Evolutionary conservation across 108 stramenopile genomes (phyloP), one percentile per base, ranked within the genome.

Genomic region (Stephanodiscus triporus): DNA sequence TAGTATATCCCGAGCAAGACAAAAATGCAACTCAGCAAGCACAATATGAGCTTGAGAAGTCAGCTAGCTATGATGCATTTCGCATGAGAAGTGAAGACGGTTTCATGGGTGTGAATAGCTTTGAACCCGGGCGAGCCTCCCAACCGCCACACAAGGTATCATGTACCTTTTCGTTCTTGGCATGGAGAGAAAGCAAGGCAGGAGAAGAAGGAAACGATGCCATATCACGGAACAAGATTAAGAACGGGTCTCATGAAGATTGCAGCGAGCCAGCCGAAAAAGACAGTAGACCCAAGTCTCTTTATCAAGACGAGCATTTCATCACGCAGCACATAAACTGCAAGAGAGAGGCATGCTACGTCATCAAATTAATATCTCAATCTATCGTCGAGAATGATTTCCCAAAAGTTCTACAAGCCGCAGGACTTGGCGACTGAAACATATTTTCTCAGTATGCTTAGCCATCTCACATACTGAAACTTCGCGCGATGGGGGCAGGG

Each of bases 341-440:
- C n/a, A n/a, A n/a, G n/a, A n/a, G n/a, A n/a, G n/a, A 59, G 23
- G 56, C 78, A 0, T 66, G 68, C 10, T 80, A 80, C 32, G 78
- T 24, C 53, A 70, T 80, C 53, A 80, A 80, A 70, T 45, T 70
- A 24, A 75, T 80, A 9, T 61, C 61, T 30, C 78, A 72, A 9
- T 19, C 60, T 4, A 64, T 80, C 4, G 43, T 75, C 32, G 61
- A 57, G n/a, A 59, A 49, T 47, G 50, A 69, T 48, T 72, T 60
- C 42, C 62, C 70, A 23, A 69, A 62, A n/a, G 75, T 80, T 26
- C 50, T 80, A 26, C 78, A 75, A 64, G 78, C 78, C 10, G 78
- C 78, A 22, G 67, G 78, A 80, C 49, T 70, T 80, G 67, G 78
- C 74, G 0, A 75, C 67, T 10, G 78, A 80, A 57, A 80, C 78